Evolutionary conservation across 2,329 filamentous ascomycete genomes (phyloP), one percentile per base, ranked within the genome.

Genomic region (Pseudogymnoascus sp.): DNA sequence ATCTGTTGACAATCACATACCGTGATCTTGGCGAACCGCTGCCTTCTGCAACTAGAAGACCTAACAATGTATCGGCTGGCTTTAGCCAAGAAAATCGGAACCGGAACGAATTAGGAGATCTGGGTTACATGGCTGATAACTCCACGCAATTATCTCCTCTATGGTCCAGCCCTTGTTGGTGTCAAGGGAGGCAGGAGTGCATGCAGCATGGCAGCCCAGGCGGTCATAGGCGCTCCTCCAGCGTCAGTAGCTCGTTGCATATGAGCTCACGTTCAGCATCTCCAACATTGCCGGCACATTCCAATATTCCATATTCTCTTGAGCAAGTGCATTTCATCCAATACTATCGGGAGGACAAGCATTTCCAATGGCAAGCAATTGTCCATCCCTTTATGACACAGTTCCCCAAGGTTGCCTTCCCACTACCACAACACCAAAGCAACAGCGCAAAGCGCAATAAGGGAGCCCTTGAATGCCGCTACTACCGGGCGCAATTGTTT

Each of bases 261-360:
- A 17, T 9, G 15, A 13, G 5, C n/a, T 55, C 48, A 33, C n/a
- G 48, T 17, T 55, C 48, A 55, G 1, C 9, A 21, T 55, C 48
- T 33, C 48, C 48, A 55, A 17, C 48, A 9, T 7, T n/a, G 15
- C 5, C 48, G 3, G 9, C 48, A 5, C 59, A 61, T 17, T 44
- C 35, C 17, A 61, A 61, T 25, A 5, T 33, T 3, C 36, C 36
- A 15, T 62, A 62, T 33, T 61, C 15, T 13, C 31, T 38, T 5
- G 60, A 62, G 51, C 44, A 62, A 55, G 38, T 33, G 15, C 36
- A 62, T 29, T 62, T 62, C 27, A 62, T 62, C 27, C 38, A 38
- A 27, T 62, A 62, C 15, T n/a, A 59, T 25, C 48, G 60, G 9
- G 44, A 62, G 8, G 60, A 62, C 25, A 59, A 59, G 35, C 4